These are phyloP conservation scores for Dimocarpus longan DNA, from an alignment of 345 rosid genomes.

Conservation along the genomic window DNA sequence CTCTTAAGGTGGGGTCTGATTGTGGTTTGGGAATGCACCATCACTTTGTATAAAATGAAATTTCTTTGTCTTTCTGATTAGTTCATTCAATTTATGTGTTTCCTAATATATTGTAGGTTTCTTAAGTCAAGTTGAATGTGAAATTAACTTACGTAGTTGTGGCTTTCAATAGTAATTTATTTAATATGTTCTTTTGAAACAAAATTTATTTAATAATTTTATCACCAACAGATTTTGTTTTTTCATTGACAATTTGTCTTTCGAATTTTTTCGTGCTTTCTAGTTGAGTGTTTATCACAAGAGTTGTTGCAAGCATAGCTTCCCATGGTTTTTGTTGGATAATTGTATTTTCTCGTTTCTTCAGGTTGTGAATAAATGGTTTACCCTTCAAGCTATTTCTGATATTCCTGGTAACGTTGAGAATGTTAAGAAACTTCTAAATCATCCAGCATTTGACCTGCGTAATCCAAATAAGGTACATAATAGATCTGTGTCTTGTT, in stretches of 20 bases:
- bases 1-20: background rate
- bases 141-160: background rate
- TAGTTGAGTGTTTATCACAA: background rate
- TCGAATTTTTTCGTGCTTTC: background rate
- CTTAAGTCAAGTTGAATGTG: background rate
- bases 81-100: background rate
- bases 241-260: background rate
- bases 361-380: conserved; percentile 98
- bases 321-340: background rate
- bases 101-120: background rate
- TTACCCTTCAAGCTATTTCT: conserved; percentile 85
- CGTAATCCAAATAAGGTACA: conserved; percentile 91
- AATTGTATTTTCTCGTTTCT: conserved; percentile 10
- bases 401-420: conserved; percentile 85
- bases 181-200: too few species aligned
- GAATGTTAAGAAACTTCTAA: conserved; percentile 69
- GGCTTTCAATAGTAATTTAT: background rate
- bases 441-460: conserved; percentile 87
- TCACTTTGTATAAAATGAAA: background rate
- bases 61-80: background rate
- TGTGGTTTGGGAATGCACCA: background rate
- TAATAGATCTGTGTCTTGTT: background rate
- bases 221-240: background rate
- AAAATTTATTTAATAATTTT: too few species aligned
- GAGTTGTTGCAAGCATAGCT: background rate